Evolutionary conservation across 169 alveolate species (phyloP), one percentile per base, ranked within the genome.

Genomic region (Eimeria necatrix): DNA sequence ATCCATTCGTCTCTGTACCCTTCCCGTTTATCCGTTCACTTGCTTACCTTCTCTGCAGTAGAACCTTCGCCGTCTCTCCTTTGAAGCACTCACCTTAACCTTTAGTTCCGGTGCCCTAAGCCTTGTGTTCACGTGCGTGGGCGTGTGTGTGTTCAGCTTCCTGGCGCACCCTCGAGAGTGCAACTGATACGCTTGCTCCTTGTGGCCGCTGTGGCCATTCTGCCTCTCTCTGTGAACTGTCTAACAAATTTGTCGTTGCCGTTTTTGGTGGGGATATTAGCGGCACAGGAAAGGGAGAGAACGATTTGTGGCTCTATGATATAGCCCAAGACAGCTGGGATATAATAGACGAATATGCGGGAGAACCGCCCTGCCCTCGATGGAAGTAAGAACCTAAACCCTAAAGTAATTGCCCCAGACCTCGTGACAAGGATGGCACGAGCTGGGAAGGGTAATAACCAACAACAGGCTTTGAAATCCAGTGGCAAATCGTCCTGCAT

Each of bases 191-290:
- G 70, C 18, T 12, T 20, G 46, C 88, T 20, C 91, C 91, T 83
- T 10, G 41, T 52, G 91, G 91, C 20, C 68, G 91, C 12, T 83
- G 91, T 20, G 91, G 91, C n/a, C 91, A 83, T 20, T 52, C 88
- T 26, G 52, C 52, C 70, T 32, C 52, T 48, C 52, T 48, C 46
- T 41, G 51, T 20, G 18, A 48, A 14, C 18, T 26, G 52, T 12
- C 12, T 12, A 20, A 20, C 18, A 83, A 83, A 52, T 26, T 16
- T 32, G 46, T 83, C 24, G 49, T 83, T 0, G 46, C 46, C 26
- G 56, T 91, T 24, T 91, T 91, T 46, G 95, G 95, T 0, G 95
- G 95, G 20, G 95, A 91, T 51, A 7, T 80, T 20, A 22, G 83
- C n/a, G 95, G 95, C 5, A 18, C 26, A n/a, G 91, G 93, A 10